phyloP scores from a whole-genome alignment of 352 stramenopile species.

The Globisporangium cederbergense region DNA sequence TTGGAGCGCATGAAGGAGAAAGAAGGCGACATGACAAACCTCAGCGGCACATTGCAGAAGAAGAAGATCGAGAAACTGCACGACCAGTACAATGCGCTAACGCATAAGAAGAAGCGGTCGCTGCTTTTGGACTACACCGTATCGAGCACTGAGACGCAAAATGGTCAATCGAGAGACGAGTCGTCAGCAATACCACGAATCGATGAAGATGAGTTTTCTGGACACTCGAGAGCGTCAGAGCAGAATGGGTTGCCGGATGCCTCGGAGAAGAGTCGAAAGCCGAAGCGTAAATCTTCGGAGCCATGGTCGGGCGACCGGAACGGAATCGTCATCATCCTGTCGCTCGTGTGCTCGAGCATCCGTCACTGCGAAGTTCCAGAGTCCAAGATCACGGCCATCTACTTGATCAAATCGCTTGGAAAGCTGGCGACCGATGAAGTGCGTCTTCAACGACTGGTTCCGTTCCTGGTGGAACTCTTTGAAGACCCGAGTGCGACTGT shows the following conservation, averaged over 20 bases:
- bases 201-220: not conserved
- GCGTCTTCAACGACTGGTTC: constrained; percentile 93
- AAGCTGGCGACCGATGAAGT: constrained; percentile 92
- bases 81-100: constrained; percentile 77
- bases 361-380: constrained; percentile 82
- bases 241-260: constrained; percentile 1
- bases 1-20: constrained; percentile 61
- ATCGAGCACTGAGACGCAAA: constrained; percentile 22
- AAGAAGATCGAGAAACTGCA: constrained; percentile 84
- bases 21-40: constrained; percentile 65
- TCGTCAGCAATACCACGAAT: constrained; percentile 4
- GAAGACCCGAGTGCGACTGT: constrained; percentile 91
- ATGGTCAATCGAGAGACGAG: constrained; percentile 24
- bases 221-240: not conserved
- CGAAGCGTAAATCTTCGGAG: constrained; percentile 8
- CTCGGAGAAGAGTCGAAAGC: constrained; percentile 17
- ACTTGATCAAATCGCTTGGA: constrained; percentile 89
- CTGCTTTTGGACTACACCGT: constrained; percentile 53
- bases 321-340: constrained; percentile 85
- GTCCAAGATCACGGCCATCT: constrained; percentile 88
- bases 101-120: constrained; percentile 72
- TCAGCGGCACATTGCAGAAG: constrained; percentile 71
- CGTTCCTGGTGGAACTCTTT: constrained; percentile 91
- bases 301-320: constrained; percentile 62
- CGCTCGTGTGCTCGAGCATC: constrained; percentile 79